phyloP scores from a whole-genome alignment of 2,329 filamentous ascomycete genomes.

The Ascochyta koolunga region DNA sequence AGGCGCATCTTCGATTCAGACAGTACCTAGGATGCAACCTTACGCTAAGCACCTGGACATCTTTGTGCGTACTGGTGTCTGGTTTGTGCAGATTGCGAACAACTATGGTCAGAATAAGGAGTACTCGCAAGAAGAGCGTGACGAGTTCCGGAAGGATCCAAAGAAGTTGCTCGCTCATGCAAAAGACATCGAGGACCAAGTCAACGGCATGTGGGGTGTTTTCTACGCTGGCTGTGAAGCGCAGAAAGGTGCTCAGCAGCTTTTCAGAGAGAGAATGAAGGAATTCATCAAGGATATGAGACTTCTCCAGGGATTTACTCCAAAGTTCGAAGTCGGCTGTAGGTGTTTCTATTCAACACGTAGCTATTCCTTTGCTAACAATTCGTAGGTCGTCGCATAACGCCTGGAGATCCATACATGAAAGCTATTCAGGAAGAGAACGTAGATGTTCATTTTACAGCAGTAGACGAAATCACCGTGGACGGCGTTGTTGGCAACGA shows the following conservation, averaged over 20 bases:
- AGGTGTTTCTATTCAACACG: constrained; percentile 1
- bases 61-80: constrained; percentile 55
- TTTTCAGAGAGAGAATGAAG: constrained; percentile 54
- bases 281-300: constrained; percentile 60
- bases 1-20: constrained; percentile 54
- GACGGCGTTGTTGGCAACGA: constrained; percentile 52
- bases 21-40: constrained; percentile 56
- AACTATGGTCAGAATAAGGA: constrained; percentile 54
- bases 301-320: constrained; percentile 56
- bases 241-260: constrained; percentile 49
- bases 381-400: constrained; percentile 48
- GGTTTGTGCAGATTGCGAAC: constrained; percentile 55
- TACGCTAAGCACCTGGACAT: constrained; percentile 54
- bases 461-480: constrained; percentile 53
- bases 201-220: constrained; percentile 55
- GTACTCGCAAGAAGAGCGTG: constrained; percentile 52
- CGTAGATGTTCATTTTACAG: constrained; percentile 58
- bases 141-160: constrained; percentile 52
- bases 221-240: constrained; percentile 53
- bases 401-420: constrained; percentile 60
- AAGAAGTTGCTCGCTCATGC: constrained; percentile 52
- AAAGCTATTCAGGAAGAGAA: constrained; percentile 57
- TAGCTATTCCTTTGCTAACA: background rate
- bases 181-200: constrained; percentile 54
- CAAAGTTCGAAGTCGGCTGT: constrained; percentile 55